Percentiles rank a stretch among this genome's conserved stretches.
Evolutionary conservation across 306 rosid genomes (phyloP).

Genomic region (Prunus salicina): DNA sequence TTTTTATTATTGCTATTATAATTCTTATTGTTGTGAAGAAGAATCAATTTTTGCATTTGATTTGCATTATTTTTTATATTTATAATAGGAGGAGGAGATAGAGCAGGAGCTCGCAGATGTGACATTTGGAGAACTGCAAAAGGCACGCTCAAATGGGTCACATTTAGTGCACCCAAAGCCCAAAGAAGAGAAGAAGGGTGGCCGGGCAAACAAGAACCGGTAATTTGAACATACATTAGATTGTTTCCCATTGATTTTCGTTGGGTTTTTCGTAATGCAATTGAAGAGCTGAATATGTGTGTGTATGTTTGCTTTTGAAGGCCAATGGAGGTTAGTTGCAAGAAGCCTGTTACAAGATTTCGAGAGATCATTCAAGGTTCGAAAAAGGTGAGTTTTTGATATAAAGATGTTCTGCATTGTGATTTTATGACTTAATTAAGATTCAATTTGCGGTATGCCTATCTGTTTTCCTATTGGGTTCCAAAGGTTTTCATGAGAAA

Average conservation of each 20-base stretch:
- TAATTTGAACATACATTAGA: conserved; percentile 9
- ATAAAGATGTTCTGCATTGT: neutral
- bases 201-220: conserved; percentile 85
- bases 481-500: neutral
- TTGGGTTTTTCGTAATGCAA: neutral
- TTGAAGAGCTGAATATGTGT: conserved; percentile 17
- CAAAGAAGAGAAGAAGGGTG: conserved; percentile 42
- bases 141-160: conserved; percentile 73
- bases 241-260: neutral
- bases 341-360: conserved; percentile 30
- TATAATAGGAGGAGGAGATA: conserved; percentile 60
- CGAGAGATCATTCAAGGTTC: conserved; percentile 82
- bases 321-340: conserved; percentile 89
- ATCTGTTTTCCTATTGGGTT: neutral
- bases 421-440: neutral
- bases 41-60: neutral
- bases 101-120: conserved; percentile 73
- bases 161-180: conserved; percentile 41
- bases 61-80: neutral
- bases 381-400: conserved; percentile 51
- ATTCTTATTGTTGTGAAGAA: neutral
- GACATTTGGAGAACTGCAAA: conserved; percentile 81
- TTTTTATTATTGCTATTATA: neutral
- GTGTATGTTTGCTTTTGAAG: conserved; percentile 32
- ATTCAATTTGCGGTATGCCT: neutral